Base-by-base conservation (phyloP, 169 alveolate genomes). In the Eimeria falciformis region DNA sequence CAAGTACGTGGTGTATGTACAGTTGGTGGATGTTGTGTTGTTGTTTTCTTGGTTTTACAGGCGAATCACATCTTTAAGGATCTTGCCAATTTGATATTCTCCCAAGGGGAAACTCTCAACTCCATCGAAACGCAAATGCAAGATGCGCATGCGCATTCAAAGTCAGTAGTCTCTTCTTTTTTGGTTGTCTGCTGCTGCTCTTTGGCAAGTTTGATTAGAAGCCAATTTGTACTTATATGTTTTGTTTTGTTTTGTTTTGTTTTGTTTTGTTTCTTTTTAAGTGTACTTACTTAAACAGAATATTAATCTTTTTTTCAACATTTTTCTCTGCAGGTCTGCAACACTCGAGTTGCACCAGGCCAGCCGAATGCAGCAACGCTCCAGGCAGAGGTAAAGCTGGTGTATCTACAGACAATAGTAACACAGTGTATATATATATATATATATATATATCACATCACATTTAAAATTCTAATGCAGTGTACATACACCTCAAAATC, bases 51-150 rank as follows among this genome's bases (percentile, higher is more conserved):
- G 12, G 21, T 29, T 21, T 11, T n/a, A 25, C 91, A 83, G 91
- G 91, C 91, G 46, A 83, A 83, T 33, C 78, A 62, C 25, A 83
- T 83, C 91, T 83, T 83, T 45, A 56, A 62, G 18, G 91, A 83
- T 27, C 79, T 83, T 23, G 91, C 91, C 21, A 69, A 83, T 69
- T 43, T 83, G 47, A 69, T 83, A 9, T 46, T 83, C 47, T 45
- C 66, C 9, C 91, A 83, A 47, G 91, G 50, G 27, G 58, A 69
- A 29, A 47, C 78, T 29, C 43, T 83, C 45, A 69, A 55, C 25
- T 29, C 71, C 46, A 83, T 83, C 27, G 91, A 83, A 47, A 21
- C 91, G 65, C 91, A 83, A 43, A 83, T 83, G 91, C 91, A 83
- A 12, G n/a, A 69, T 21, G 79, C 91, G 46, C 91, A 83, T n/a